phyloP scores from a whole-genome alignment of 306 rosid genomes.

The Albizia julibrissin region DNA sequence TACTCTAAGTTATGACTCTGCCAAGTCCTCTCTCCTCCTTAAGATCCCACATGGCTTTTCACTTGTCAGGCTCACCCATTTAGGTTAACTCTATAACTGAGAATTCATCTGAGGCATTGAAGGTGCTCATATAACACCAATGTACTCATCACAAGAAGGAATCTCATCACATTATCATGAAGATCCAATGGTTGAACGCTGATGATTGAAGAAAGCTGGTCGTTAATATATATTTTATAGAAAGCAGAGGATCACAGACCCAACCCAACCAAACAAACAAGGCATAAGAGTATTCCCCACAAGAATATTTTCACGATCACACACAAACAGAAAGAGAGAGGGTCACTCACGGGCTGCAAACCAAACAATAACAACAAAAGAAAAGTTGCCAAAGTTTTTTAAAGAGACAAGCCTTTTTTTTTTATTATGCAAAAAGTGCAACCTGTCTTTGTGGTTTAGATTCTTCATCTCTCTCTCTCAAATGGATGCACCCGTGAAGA shows the following conservation, averaged over 20 bases:
- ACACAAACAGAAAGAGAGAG: constrained; percentile 51
- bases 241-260: neutral
- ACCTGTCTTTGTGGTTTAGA: constrained; percentile 51
- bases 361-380: constrained; percentile 45
- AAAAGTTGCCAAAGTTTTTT: constrained; percentile 35
- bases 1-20: constrained; percentile 14
- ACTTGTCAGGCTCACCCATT: neutral
- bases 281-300: neutral
- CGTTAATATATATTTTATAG: neutral
- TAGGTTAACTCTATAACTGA: neutral
- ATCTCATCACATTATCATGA: constrained; percentile 20
- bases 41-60: constrained; percentile 24
- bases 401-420: constrained; percentile 29
- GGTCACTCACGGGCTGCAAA: constrained; percentile 68
- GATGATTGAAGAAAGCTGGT: constrained; percentile 18
- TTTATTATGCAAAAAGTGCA: constrained; percentile 43
- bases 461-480: constrained; percentile 37
- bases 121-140: constrained; percentile 28
- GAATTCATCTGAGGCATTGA: constrained; percentile 28
- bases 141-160: constrained; percentile 23
- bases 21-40: constrained; percentile 18
- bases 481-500: constrained; percentile 73
- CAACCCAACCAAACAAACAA: neutral
- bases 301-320: constrained; percentile 51
- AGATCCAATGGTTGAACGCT: constrained; percentile 34